Evolutionary conservation across 1,284 basidiomycete species (phyloP).

Genomic region (Ganoderma multipileum): DNA sequence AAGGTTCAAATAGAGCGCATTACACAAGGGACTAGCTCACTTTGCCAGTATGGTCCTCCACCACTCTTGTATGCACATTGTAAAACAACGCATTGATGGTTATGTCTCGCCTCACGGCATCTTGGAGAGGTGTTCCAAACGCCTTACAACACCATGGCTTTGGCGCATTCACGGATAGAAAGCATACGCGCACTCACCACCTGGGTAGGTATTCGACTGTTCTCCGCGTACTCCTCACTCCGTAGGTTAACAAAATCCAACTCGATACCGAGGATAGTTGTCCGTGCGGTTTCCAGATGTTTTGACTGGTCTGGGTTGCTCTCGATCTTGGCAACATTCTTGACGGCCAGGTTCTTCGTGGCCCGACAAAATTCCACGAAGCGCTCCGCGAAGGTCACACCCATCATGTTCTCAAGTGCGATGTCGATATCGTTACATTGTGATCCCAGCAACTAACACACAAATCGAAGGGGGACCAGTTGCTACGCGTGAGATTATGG

Average conservation of each 20-base stretch:
- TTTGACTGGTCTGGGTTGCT: conserved; percentile 98
- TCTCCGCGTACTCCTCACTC: conserved; percentile 89
- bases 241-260: conserved; percentile 96
- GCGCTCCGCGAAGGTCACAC: conserved; percentile 86
- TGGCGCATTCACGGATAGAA: neutral
- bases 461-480: neutral
- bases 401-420: conserved; percentile 90
- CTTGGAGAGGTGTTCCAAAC: conserved; percentile 93
- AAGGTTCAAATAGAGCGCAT: neutral
- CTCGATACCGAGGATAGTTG: conserved; percentile 83
- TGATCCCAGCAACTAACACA: conserved; percentile 76
- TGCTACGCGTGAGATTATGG: neutral
- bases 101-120: conserved; percentile 90
- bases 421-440: conserved; percentile 95
- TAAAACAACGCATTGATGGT: conserved; percentile 98
- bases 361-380: conserved; percentile 75
- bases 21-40: conserved; percentile 44
- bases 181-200: conserved; percentile 62
- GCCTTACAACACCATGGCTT: conserved; percentile 52
- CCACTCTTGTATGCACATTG: conserved; percentile 88
- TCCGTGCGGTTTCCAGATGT: conserved; percentile 96
- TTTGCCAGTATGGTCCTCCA: conserved; percentile 91
- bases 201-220: conserved; percentile 89
- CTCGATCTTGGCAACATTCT: conserved; percentile 82
- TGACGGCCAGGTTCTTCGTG: conserved; percentile 60